A percentile compares a stretch with the other conserved stretches of the same genome.
Evolutionary conservation across 192 early-diverging fungal genomes (phyloP).

Genomic region (Rhizoclosmatium globosum): DNA sequence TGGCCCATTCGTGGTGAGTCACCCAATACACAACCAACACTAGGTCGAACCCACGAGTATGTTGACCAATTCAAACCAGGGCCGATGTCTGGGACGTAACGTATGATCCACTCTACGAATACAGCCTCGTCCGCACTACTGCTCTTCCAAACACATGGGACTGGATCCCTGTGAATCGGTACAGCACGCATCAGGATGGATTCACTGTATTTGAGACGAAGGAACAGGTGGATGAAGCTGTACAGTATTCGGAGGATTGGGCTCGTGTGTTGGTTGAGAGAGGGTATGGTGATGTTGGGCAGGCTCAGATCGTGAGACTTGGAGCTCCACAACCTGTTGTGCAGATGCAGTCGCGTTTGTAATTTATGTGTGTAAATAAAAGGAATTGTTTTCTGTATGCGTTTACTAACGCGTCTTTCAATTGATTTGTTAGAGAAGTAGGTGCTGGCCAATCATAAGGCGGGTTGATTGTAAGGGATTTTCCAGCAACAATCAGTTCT

Average conservation of each 20-base stretch:
- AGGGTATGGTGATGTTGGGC: conserved; percentile 17
- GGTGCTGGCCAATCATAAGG: no score
- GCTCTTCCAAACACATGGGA: background rate
- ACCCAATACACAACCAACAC: no score
- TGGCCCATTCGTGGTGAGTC: conserved; percentile 26
- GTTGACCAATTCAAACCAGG: background rate
- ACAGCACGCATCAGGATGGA: conserved; percentile 20
- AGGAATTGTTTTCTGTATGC: no score
- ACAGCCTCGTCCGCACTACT: background rate
- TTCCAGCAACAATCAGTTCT: no score
- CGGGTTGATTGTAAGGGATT: no score
- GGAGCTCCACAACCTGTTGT: background rate
- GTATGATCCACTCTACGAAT: conserved; percentile 33
- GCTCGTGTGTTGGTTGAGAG: conserved; percentile 6
- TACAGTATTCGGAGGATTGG: conserved; percentile 5
- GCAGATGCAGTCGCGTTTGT: no score
- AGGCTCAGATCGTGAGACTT: conserved; percentile 5
- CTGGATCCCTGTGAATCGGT: conserved; percentile 15
- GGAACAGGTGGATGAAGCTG: background rate
- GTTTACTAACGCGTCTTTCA: no score
- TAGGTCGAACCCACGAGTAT: background rate
- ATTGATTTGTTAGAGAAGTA: no score
- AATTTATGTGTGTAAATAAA: no score
- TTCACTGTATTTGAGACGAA: background rate
- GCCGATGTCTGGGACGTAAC: conserved; percentile 34